A percentile compares a stretch with the other conserved stretches of the same genome.
phyloP scores from a whole-genome alignment of 176 grass and related monocot genomes.

The Hordeum marinum region DNA sequence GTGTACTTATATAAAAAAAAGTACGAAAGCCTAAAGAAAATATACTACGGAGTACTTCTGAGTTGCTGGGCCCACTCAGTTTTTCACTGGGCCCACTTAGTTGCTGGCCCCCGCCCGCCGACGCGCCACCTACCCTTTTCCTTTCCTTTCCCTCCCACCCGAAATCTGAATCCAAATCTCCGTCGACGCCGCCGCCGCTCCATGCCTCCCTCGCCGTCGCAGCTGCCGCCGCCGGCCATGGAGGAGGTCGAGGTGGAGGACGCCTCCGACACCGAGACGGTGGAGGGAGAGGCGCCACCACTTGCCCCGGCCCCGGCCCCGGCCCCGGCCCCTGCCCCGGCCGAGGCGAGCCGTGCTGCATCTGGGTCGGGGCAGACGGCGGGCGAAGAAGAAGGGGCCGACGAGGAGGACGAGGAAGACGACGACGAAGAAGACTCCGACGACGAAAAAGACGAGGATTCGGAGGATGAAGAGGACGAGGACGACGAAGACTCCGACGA shows the following conservation, averaged over 20 bases:
- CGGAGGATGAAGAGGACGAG: neutral
- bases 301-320: neutral
- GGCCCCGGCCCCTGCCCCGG: neutral
- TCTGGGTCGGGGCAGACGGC: neutral
- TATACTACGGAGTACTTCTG: too few species aligned
- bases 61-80: too few species aligned
- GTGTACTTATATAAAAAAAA: too few species aligned
- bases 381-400: neutral
- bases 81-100: too few species aligned
- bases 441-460: neutral
- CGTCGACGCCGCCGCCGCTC: neutral
- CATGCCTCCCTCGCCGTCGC: neutral
- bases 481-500: neutral
- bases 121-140: neutral
- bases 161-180: conserved; percentile 9
- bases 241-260: neutral
- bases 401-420: neutral
- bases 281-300: neutral
- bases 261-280: neutral
- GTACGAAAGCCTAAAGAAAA: too few species aligned
- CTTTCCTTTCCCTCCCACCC: neutral
- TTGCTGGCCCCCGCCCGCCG: too few species aligned
- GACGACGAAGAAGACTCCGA: neutral
- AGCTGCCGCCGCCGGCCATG: neutral
- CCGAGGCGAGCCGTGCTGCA: neutral